Evolutionary conservation across 2,329 filamentous ascomycete species (phyloP), one percentile per base, ranked within the genome.

Genomic region (Cladosporium sp.): DNA sequence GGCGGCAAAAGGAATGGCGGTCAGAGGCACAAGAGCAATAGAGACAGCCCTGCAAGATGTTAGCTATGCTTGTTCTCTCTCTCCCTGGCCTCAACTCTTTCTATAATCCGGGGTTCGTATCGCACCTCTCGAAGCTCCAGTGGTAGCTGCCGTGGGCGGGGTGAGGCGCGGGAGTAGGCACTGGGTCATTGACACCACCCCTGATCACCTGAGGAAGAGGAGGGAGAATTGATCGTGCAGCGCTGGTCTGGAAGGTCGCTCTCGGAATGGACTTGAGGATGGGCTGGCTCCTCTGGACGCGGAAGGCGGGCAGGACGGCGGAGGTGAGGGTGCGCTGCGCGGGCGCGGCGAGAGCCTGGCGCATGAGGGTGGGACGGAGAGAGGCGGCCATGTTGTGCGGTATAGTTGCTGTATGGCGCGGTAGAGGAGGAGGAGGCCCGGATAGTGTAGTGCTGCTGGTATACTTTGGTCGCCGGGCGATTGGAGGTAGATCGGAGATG

Each of bases 111-210:
- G 22, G 22, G 22, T 27, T 27, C 38, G 39, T n/a, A n/a, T 45
- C 42, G 50, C 50, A 82, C 79, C 83, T 77, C 78, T 98, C 93
- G 65, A 95, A 95, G 53, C 86, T 88, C 93, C 93, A 98, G 80
- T 98, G 93, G 78, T 97, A 98, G 71, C 87, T 94, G 62, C 93
- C 93, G 74, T 98, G 88, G 50, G 83, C 76, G 36, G 92, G 83
- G 60, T 79, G 82, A 47, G 88, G 73, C 18, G 80, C 67, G 39
- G 90, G 91, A 19, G 95, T 72, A 33, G 81, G 82, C 27, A 81
- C 86, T 50, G 93, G 82, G 65, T 97, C 91, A 74, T 98, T 98
- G 67, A 91, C 89, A 86, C 64, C 55, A 54, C 64, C 63, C 29
- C 56, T 41, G 43, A 67, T 62, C 41, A 55, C 58, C 53, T 68